Base-by-base conservation (phyloP, 768 basidiomycete species). In the Russula brevipes region DNA sequence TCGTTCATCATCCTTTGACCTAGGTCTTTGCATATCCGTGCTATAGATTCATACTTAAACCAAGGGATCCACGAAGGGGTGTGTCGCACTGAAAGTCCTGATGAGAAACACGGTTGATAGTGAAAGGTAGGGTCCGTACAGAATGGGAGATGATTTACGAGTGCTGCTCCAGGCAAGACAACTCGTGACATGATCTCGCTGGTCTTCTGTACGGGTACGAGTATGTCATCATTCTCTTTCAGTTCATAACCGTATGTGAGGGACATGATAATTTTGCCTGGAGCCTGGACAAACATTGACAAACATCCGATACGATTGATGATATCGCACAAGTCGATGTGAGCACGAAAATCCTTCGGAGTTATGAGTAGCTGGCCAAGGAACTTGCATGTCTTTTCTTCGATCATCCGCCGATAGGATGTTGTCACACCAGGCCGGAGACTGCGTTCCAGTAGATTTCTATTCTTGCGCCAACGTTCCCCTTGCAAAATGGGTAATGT, bases 211-310 rank as follows among this genome's bases (percentile, higher is more conserved):
- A 31, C 16, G 0, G 60, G 49, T 9, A 39, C 35, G 10, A 3
- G n/a, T 7, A 56, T 35, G 1, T 60, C 19, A 4, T 65, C 64
- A n/a, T 36, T 17, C 4, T 44, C 47, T 2, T 61, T 55, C 17
- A 64, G 52, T n/a, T 64, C 57, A 38, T 61, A 60, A 5, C 61
- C 57, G 6, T 63, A 63, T 0, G 46, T 42, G 14, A 63, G 11
- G 4, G 61, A 57, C 61, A 57, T 63, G 42, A 57, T 39, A 16
- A 54, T 4, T 35, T 19, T 16, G 45, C 54, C 19, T 51, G 58
- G 16, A 51, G 50, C 2, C 58, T 59, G 14, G 12, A 19, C 6
- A 5, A 6, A 6, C 10, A 41, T 59, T 35, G 52, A 7, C 6
- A 11, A 14, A 5, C 6, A 6, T 7, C 5, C 17, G 2, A n/a